Conservation (phyloP, 2,329 filamentous ascomycete genomes). For the Didymella exigua region DNA sequence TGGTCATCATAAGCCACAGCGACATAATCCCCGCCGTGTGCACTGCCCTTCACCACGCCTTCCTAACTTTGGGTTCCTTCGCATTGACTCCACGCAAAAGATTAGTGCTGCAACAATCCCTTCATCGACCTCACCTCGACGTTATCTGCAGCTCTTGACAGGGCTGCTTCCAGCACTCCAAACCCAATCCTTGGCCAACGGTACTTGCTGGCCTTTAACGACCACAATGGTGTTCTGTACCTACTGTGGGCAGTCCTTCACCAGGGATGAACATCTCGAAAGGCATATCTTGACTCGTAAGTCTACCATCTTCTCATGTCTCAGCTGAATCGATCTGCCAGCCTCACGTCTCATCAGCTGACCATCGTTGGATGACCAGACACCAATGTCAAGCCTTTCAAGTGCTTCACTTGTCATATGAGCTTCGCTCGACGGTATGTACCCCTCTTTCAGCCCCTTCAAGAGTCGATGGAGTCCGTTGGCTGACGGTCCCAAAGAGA, state of each 20-base stretch:
- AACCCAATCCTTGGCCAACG: slow-evolving; percentile 1
- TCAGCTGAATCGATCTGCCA: not conserved
- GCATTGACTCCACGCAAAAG: slow-evolving; percentile 16
- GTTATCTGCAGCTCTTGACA: slow-evolving; percentile 3
- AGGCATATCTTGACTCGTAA: slow-evolving; percentile 59
- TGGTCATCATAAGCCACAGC: slow-evolving; percentile 20
- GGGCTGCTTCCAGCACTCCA: slow-evolving; percentile 12
- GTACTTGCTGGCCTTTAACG: not conserved
- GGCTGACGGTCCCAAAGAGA: slow-evolving; percentile 48
- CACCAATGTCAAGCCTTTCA: slow-evolving; percentile 62
- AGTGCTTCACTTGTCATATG: slow-evolving; percentile 61
- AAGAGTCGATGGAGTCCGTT: not conserved
- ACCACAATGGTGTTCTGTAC: slow-evolving; percentile 59
- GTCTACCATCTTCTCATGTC: slow-evolving; percentile 22
- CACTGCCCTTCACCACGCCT: slow-evolving; percentile 8
- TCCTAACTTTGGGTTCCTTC: slow-evolving; percentile 22
- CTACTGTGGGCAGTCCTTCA: slow-evolving; percentile 60
- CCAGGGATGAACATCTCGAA: slow-evolving; percentile 59
- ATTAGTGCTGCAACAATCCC: slow-evolving; percentile 3
- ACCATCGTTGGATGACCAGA: slow-evolving; percentile 41
- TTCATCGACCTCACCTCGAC: not conserved
- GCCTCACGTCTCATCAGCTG: slow-evolving; percentile 11
- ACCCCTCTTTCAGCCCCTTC: slow-evolving; percentile 6
- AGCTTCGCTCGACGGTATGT: slow-evolving; percentile 59
- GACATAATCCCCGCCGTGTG: slow-evolving; percentile 13